phyloP scores from a whole-genome alignment of 108 stramenopile genomes.

The Nannochloropsis granulata region DNA sequence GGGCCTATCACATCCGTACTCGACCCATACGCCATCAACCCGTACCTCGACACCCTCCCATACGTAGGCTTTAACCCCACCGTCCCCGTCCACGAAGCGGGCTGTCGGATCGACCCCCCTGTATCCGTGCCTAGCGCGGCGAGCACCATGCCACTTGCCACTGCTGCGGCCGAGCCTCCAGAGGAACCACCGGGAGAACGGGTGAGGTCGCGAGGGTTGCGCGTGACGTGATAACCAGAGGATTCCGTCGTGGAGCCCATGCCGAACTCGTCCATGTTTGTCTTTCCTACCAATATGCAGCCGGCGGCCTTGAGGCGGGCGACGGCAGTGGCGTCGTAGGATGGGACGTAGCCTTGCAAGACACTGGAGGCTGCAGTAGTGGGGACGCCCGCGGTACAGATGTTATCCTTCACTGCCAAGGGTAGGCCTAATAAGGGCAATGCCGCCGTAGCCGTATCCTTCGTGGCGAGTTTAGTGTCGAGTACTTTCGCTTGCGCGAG shows the following conservation, averaged over 20 bases:
- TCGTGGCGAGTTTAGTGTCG: neutral
- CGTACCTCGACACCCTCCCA: conserved; percentile 68
- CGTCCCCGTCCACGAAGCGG: conserved; percentile 80
- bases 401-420: conserved; percentile 78
- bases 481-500: neutral
- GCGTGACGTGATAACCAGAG: conserved; percentile 17
- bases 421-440: conserved; percentile 56
- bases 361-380: conserved; percentile 65
- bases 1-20: conserved; percentile 83
- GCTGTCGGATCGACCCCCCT: conserved; percentile 85
- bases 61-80: conserved; percentile 93
- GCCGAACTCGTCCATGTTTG: conserved; percentile 94
- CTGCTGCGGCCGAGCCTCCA: conserved; percentile 69
- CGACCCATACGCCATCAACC: conserved; percentile 82
- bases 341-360: conserved; percentile 29
- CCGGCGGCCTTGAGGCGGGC: conserved; percentile 40
- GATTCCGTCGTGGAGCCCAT: conserved; percentile 57
- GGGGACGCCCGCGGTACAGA: conserved; percentile 54
- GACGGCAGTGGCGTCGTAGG: conserved; percentile 68
- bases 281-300: conserved; percentile 63
- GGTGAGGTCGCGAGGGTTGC: conserved; percentile 9
- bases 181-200: conserved; percentile 26
- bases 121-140: conserved; percentile 88
- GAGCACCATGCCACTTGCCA: conserved; percentile 62
- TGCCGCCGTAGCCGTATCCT: neutral